These are phyloP conservation scores for Trypanosoma theileri DNA, from an alignment of 208 protist species.

Conservation along the genomic window DNA sequence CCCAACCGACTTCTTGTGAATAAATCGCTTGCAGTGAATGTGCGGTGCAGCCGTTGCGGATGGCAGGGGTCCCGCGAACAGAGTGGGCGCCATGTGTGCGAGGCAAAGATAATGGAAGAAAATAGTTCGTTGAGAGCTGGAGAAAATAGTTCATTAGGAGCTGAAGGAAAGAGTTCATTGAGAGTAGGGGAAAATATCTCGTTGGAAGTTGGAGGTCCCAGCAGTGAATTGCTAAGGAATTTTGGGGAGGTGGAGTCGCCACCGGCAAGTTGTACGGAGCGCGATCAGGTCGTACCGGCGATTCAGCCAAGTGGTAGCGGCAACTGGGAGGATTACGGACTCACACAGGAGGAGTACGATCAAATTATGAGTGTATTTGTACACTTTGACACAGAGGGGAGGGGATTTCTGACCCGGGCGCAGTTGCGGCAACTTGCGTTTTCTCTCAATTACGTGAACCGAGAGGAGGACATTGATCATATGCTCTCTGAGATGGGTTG, in stretches of 20 bases:
- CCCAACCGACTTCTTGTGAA: constrained; percentile 37
- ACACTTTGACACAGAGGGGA: constrained; percentile 25
- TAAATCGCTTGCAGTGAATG: constrained; percentile 3
- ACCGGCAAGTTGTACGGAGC: neutral
- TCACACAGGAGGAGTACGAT: constrained; percentile 49
- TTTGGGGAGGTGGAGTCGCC: neutral
- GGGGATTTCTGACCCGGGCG: constrained; percentile 18
- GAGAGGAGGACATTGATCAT: constrained; percentile 15
- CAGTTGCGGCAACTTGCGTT: constrained; percentile 26
- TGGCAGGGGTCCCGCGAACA: constrained; percentile 23
- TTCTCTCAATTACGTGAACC: constrained; percentile 36
- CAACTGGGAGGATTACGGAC: constrained; percentile 34
- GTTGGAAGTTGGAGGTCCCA: neutral
- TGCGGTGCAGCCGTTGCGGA: constrained; percentile 12
- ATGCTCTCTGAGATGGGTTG: constrained; percentile 38
- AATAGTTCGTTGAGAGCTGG: neutral
- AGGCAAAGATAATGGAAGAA: neutral
- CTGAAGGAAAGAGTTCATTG: neutral
- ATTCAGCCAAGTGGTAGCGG: neutral
- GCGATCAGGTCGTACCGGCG: too few relatives aligned
- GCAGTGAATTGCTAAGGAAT: neutral
- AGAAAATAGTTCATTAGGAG: too few relatives aligned
- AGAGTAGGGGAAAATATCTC: neutral
- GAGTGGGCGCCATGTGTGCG: constrained; percentile 7
- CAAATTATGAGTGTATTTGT: constrained; percentile 54